phyloP scores from a whole-genome alignment of 495 filamentous ascomycete species.

The Annulohypoxylon moriforme region DNA sequence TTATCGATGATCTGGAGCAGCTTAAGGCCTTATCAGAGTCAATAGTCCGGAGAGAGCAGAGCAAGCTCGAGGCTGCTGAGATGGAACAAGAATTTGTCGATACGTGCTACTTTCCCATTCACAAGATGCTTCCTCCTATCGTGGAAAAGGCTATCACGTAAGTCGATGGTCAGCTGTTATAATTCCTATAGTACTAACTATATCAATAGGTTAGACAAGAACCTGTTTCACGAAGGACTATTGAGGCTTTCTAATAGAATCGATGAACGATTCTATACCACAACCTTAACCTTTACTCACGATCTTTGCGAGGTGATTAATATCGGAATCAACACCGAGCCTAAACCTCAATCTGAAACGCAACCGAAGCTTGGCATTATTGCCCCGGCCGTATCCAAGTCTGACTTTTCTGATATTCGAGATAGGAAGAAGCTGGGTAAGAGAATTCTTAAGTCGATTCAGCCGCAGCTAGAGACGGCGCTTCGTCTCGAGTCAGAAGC shows the following conservation, averaged over 20 bases:
- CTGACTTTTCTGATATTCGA: constrained; percentile 51
- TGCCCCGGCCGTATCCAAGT: constrained; percentile 48
- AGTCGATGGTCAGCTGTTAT: constrained; percentile 51
- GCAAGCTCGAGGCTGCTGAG: constrained; percentile 80
- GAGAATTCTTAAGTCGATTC: constrained; percentile 82
- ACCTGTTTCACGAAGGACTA: constrained; percentile 74
- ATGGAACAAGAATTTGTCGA: constrained; percentile 81
- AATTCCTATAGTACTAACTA: constrained; percentile 40
- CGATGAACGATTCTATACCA: constrained; percentile 77
- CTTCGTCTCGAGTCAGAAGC: constrained; percentile 83
- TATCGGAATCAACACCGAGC: constrained; percentile 67
- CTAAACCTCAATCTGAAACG: constrained; percentile 35
- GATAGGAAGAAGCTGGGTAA: constrained; percentile 76
- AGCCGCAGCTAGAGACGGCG: constrained; percentile 80
- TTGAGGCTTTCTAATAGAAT: constrained; percentile 71
- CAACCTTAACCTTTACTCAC: constrained; percentile 75
- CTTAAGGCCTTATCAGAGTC: constrained; percentile 74
- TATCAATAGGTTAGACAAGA: constrained; percentile 75
- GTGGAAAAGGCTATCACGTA: constrained; percentile 79
- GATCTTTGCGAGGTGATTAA: constrained; percentile 79
- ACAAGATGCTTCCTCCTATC: constrained; percentile 79
- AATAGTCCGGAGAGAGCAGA: constrained; percentile 75
- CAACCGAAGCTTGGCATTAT: constrained; percentile 44
- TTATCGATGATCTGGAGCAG: constrained; percentile 80
- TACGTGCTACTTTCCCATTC: constrained; percentile 88